These are phyloP conservation scores for Vitellaria paradoxa DNA, from an alignment of 179 eudicot species.

Conservation along the genomic window DNA sequence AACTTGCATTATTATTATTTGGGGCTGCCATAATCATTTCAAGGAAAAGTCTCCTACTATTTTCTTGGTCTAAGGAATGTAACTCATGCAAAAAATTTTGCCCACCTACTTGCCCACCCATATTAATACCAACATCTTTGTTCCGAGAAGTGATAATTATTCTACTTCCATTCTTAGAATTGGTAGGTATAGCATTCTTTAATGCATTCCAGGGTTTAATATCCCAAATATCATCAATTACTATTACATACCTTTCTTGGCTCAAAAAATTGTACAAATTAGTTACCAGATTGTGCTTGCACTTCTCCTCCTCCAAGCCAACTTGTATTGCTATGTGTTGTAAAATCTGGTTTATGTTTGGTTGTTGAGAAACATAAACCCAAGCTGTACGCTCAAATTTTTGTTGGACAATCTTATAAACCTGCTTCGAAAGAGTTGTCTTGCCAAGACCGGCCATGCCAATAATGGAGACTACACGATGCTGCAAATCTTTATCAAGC, in stretches of 20 bases:
- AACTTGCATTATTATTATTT: neutral
- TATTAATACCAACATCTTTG: neutral
- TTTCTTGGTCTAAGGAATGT: neutral
- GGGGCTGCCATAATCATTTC: neutral
- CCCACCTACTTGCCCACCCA: too few species aligned
- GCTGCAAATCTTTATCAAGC: neutral
- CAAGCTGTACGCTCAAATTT: constrained; percentile 4
- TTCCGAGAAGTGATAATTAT: constrained; percentile 18
- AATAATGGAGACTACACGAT: neutral
- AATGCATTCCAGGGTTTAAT: constrained; percentile 8
- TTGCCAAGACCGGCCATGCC: constrained; percentile 9
- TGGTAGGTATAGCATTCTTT: neutral
- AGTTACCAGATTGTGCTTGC: neutral
- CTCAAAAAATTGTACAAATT: neutral
- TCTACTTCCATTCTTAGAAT: constrained; percentile 13
- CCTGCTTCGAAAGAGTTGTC: constrained; percentile 21
- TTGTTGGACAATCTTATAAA: neutral
- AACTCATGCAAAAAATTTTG: constrained; percentile 9
- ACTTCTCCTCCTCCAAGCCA: constrained; percentile 10
- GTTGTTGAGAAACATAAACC: constrained; percentile 18
- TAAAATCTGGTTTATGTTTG: neutral
- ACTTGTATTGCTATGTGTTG: constrained; percentile 20
- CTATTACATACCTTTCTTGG: neutral
- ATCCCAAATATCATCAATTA: constrained; percentile 20
- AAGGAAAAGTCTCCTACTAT: constrained; percentile 7